Base-by-base conservation (phyloP, 768 basidiomycete genomes). In the Sarcomyxa edulis region DNA sequence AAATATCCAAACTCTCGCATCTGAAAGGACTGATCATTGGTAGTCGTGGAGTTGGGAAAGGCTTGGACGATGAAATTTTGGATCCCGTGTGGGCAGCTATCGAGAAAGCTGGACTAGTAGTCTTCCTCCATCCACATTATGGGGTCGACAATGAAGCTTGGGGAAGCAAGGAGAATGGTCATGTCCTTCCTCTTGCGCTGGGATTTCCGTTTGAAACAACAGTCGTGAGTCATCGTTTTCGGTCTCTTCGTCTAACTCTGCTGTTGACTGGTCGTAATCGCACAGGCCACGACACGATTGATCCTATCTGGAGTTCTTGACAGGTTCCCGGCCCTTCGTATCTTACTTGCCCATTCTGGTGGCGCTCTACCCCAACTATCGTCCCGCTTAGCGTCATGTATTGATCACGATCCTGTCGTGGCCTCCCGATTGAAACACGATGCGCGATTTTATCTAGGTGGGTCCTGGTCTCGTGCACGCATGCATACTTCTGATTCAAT, bases 121-220 rank as follows among this genome's bases (percentile, higher is more conserved):
- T 85, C 15, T 93, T 93, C 64, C 56, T 93, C 21, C 89, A 91
- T 49, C 89, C 88, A 6, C 90, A 93, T 55, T 92, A 92, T 53
- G 86, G 87, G 8, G 74, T 93, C 16, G 81, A 81, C 48, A 60
- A 62, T n/a, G 72, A 71, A 31, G 77, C 75, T 3, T 93, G 85
- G 72, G 89, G 89, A 1, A 71, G 78, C 39, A 76, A 68, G 43
- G 73, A 80, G 28, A 92, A 93, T 48, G 91, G 91, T 0, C 91
- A 93, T 47, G 91, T 91, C 26, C 74, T 94, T 20, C 84, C 89
- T 2, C 73, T 93, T 36, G 86, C 88, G 1, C 69, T 91, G 11
- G 90, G 91, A 1, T 93, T 94, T 60, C 90, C 90, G 3, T 84
- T 93, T 50, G 91, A 93, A 63, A 93, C 90, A 12, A 91, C 91